Conservation (phyloP, 352 stramenopile genomes). For the Phytophthora sojae region DNA sequence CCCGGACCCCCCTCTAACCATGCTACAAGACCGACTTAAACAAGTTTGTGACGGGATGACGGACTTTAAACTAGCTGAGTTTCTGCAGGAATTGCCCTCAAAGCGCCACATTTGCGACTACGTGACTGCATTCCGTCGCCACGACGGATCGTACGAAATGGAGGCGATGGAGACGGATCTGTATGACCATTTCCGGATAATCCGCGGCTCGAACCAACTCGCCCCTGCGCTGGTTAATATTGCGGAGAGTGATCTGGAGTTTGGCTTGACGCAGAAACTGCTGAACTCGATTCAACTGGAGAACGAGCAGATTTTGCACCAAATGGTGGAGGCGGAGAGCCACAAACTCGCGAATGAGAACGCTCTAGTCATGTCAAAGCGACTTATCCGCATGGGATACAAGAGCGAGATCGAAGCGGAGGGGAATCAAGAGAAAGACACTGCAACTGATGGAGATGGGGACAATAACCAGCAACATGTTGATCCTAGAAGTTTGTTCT, state of each 20-base stretch:
- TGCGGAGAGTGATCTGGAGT: slow-evolving; percentile 70
- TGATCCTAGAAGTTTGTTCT: slow-evolving; percentile 50
- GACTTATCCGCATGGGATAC: slow-evolving; percentile 74
- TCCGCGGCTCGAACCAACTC: slow-evolving; percentile 61
- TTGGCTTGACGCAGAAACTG: slow-evolving; percentile 53
- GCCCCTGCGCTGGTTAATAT: slow-evolving; percentile 67
- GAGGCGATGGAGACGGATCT: slow-evolving; percentile 64
- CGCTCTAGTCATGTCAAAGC: slow-evolving; percentile 48
- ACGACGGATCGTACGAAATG: slow-evolving; percentile 62
- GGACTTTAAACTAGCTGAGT: slow-evolving; percentile 84
- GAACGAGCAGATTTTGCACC: slow-evolving; percentile 51
- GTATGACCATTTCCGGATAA: slow-evolving; percentile 83
- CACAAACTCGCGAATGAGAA: slow-evolving; percentile 56
- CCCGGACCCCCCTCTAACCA: slow-evolving; percentile 57
- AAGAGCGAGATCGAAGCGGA: slow-evolving; percentile 30
- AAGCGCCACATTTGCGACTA: slow-evolving; percentile 93
- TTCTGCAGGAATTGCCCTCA: slow-evolving; percentile 91
- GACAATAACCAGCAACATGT: slow-evolving; percentile 16
- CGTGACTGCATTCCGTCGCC: slow-evolving; percentile 52
- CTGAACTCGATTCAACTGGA: slow-evolving; percentile 49
- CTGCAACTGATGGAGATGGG: not conserved
- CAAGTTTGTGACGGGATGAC: slow-evolving; percentile 83
- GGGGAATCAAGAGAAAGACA: slow-evolving; percentile 25
- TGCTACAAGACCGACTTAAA: slow-evolving; percentile 63
- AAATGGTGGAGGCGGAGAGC: slow-evolving; percentile 50